Conservation (phyloP, 345 rosid species). For the Mallotus nudiflorus region DNA sequence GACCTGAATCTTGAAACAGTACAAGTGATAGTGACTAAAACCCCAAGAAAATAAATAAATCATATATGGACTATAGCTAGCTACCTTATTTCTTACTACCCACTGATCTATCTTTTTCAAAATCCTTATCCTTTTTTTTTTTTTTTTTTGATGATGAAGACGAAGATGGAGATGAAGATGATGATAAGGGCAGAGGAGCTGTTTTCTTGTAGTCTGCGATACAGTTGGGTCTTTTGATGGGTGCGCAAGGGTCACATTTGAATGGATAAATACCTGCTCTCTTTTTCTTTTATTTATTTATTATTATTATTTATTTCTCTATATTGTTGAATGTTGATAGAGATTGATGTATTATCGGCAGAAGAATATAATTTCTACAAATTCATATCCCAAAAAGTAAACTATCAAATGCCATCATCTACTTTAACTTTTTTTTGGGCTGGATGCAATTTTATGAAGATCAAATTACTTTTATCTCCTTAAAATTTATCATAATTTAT, state of each 20-base stretch:
- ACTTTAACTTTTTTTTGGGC: no score
- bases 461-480: no score
- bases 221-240: not conserved
- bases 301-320: not conserved
- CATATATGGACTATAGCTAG: not conserved
- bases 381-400: not conserved
- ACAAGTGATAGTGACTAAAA: constrained; percentile 9
- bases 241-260: not conserved
- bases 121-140: constrained; percentile 6
- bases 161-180: no score
- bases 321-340: not conserved
- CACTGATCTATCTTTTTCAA: not conserved
- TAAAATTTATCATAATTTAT: no score
- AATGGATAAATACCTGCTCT: not conserved
- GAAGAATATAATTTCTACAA: not conserved
- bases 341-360: no score
- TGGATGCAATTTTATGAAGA: no score
- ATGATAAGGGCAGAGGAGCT: no score
- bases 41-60: not conserved
- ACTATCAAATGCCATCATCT: not conserved
- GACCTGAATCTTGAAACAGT: not conserved
- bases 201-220: not conserved
- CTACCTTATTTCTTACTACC: not conserved
- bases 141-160: no score
- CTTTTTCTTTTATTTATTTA: not conserved